phyloP scores from a whole-genome alignment of 768 basidiomycete genomes.

The Suillus lakei region DNA sequence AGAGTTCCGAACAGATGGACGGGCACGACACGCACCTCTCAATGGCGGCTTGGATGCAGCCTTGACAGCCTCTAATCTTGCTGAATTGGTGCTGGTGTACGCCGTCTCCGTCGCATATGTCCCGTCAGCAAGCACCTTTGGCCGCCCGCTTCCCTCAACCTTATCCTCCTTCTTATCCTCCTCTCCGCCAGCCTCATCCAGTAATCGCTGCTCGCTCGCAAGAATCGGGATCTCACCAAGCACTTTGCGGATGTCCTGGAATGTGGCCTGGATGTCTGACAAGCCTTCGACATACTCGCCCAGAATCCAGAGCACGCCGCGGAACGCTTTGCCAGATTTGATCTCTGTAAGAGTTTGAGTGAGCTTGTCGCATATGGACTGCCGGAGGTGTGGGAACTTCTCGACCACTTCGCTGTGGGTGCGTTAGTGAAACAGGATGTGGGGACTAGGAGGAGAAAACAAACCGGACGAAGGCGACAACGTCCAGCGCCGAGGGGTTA shows the following conservation, averaged over 20 bases:
- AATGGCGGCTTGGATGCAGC: conserved; percentile 90
- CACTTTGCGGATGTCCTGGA: conserved; percentile 81
- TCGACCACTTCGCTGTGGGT: conserved; percentile 86
- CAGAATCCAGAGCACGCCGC: conserved; percentile 97
- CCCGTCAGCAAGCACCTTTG: conserved; percentile 89
- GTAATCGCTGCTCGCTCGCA: conserved; percentile 82
- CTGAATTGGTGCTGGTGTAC: conserved; percentile 66
- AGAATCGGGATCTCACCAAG: conserved; percentile 98
- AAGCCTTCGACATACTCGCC: conserved; percentile 87
- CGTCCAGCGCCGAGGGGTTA: conserved; percentile 94
- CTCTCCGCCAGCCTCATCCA: conserved; percentile 70
- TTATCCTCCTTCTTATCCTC: conserved; percentile 45
- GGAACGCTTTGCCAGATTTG: conserved; percentile 97
- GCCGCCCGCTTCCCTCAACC: conserved; percentile 56
- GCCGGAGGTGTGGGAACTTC: conserved; percentile 90
- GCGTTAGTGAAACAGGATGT: background rate
- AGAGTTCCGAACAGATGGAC: background rate
- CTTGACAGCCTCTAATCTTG: conserved; percentile 80
- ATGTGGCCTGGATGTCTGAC: conserved; percentile 69
- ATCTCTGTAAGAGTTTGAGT: conserved; percentile 82
- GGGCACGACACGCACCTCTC: conserved; percentile 53
- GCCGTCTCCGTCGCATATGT: conserved; percentile 98
- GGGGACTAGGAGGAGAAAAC: conserved; percentile 13
- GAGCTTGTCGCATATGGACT: conserved; percentile 84
- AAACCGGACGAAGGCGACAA: conserved; percentile 81